Evolutionary conservation across 1,284 basidiomycete genomes (phyloP), one percentile per base, ranked within the genome.

Genomic region (Pseudozyma tsukubaensis): DNA sequence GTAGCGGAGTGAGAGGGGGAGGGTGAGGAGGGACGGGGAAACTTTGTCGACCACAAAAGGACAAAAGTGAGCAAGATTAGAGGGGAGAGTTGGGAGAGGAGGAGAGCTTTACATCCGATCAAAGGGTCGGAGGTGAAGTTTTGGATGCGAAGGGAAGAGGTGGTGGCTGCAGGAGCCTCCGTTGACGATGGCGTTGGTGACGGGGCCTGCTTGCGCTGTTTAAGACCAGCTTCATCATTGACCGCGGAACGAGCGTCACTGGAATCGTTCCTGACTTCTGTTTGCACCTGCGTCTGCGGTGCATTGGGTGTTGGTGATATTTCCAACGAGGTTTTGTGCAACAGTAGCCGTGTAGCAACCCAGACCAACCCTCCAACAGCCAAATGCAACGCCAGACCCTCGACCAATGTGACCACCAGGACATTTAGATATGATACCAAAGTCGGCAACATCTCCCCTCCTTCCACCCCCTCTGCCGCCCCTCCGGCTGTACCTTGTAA

Each of bases 71-170:
- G 89, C 4, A 96, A 88, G 81, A 94, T 91, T 10, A 94, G 88
- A 74, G 95, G 95, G 1, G 92, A 91, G 37, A 95, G 86, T 1
- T 94, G 93, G 0, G 93, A 93, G 82, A 94, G 94, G 67, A 95
- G 88, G 4, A 95, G 86, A 4, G 91, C 91, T 16, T 95, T 87
- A 1, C 92, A 90, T 39, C 94, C 89, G 39, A 93, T 88, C 1
- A 54, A 16, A 1, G 59, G 59, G 50, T 49, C 47, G n/a, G 24
- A 3, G 6, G 37, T 56, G 32, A 21, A 37, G 16, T 37, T 45
- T 45, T 45, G 3, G 7, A 11, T 8, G 21, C 18, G 44, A 18
- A 45, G 44, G 10, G 14, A 14, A 37, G 18, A 14, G 16, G 19
- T 29, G 24, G 24, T 29, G 3, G 24, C 6, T 29, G 24, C 24